Evolutionary conservation across 2,329 filamentous ascomycete genomes (phyloP), one percentile per base, ranked within the genome.

Genomic region (Trichoderma harzianum): DNA sequence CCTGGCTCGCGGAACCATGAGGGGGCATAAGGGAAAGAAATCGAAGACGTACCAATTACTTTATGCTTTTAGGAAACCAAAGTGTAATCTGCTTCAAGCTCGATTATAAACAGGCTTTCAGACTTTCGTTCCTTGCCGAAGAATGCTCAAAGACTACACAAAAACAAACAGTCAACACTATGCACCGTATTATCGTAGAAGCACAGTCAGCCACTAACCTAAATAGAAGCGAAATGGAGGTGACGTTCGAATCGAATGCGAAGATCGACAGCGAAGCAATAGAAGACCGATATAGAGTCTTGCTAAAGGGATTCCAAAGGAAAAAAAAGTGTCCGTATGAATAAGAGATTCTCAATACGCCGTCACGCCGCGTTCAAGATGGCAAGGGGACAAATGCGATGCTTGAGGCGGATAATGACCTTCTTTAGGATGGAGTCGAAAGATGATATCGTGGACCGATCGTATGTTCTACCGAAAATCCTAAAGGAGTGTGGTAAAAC

Each of bases 401-500:
- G 65, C 71, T 64, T 51, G 69, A 62, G 71, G 69, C 65, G 60
- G 67, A 73, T 66, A 75, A 61, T 51, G 71, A 71, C 28, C 72
- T 73, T 74, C 66, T 69, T 74, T 73, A 75, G 76, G 76, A 76
- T 70, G 74, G 76, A 73, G 76, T 77, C 74, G 75, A 70, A 78
- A 74, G 68, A 69, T 69, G 72, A 76, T 66, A 74, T 78, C 75
- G 76, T 76, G 72, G 74, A 77, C 72, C 74, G 75, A 77, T 79
- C 75, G 76, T 78, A 76, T 77, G 80, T 77, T 79, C 78, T 81
- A 81, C 78, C 79, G 78, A 76, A 74, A 76, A 82, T 82, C 80
- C 79, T 78, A 75, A 82, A 81, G 80, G 80, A 82, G 80, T 78
- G 79, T 82, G 79, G 78, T 79, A 78, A 78, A 78, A 78, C 79